Base-by-base conservation (phyloP, 768 basidiomycete species). In the Termitomyces sp. region DNA sequence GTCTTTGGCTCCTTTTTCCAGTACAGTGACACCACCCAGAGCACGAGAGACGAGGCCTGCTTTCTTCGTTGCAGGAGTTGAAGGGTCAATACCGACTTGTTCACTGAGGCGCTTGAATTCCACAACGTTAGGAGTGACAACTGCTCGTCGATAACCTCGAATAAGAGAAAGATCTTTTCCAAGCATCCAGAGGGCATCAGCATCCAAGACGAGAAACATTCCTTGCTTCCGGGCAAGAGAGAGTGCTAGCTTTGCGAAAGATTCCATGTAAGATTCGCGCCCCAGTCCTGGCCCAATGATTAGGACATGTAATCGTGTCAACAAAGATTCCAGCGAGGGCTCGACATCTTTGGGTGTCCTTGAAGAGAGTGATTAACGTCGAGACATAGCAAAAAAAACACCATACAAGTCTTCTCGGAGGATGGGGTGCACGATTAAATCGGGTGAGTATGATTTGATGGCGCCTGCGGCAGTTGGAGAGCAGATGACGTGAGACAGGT, bases 401-500 rank as follows among this genome's bases (percentile, higher is more conserved):
- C 54, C 86, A 59, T 70, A 90, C 86, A 75, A 72, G 51, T 86
- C 81, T 68, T 88, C 81, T 29, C 80, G 74, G 5, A 99, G 80
- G 55, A 98, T 92, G 1, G 93, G 95, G 66, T 99, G 96, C 0
- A 99, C 97, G 66, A 99, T 99, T 45, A 99, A 74, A 72, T 99
- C 95, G 1, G 94, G 94, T 4, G 92, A 95, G 70, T 98, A 99
- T 0, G 91, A 88, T 74, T 99, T 99, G 78, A 99, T 99, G 46
- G 94, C 89, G 5, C 81, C 81, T 28, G 94, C 93, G 6, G 97
- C 96, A 0, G 84, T 85, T 0, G 96, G 96, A 6, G 95, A 88
- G 73, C 97, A 99, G 55, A 98, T 96, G 58, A 98, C 92, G 78
- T 98, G 97, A 24, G 95, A 94, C 22, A 98, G 79, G 71, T 98